phyloP scores from a whole-genome alignment of 2,329 filamentous ascomycete species.

The Alternaria solani region DNA sequence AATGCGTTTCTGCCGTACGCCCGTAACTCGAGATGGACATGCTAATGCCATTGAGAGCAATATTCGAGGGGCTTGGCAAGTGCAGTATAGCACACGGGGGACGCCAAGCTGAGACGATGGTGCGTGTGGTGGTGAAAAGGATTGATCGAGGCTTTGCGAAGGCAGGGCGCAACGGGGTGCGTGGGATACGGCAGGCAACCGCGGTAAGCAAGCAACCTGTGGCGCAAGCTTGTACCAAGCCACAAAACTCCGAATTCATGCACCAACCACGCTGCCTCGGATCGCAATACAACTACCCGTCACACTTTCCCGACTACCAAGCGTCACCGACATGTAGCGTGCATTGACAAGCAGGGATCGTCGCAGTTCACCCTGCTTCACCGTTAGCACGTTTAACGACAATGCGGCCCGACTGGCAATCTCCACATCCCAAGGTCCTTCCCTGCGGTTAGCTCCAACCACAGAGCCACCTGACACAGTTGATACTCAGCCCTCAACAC shows the following conservation, averaged over 20 bases:
- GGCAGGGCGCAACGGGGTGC: background rate
- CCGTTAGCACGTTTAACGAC: background rate
- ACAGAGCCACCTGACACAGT: background rate
- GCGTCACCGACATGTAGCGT: background rate
- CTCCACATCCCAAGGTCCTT: background rate
- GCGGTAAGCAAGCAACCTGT: background rate
- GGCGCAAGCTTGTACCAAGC: background rate
- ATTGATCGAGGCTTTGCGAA: background rate
- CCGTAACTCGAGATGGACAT: background rate
- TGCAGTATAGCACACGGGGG: background rate
- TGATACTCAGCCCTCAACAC: background rate
- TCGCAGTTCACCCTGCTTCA: slow-evolving; percentile 2
- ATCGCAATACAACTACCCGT: background rate
- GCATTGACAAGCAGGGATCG: background rate
- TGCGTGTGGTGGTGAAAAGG: background rate
- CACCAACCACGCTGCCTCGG: background rate
- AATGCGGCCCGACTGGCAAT: background rate
- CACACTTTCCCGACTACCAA: background rate
- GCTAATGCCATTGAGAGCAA: background rate
- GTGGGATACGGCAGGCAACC: background rate
- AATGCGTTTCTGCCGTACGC: background rate
- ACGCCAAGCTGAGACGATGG: slow-evolving; percentile 1
- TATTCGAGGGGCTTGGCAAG: slow-evolving; percentile 1
- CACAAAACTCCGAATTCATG: background rate
- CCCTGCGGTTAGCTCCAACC: background rate